Evolutionary conservation across 225 moss, liverwort and hornwort species (phyloP).

Genomic region (Pleurozium schreberi): DNA sequence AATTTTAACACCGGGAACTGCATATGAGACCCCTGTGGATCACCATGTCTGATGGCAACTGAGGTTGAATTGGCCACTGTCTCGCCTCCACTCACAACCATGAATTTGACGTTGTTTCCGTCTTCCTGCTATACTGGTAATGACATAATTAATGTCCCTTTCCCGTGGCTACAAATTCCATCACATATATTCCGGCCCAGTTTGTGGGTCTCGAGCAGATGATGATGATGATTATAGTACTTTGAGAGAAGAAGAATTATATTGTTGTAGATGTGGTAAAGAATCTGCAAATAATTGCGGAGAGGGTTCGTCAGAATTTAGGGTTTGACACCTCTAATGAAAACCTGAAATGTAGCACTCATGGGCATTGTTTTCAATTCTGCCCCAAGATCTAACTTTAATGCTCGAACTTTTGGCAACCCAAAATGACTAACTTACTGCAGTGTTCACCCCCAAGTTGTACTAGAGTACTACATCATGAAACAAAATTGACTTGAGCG

Average conservation of each 20-base stretch:
- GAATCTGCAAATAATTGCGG: too few species aligned
- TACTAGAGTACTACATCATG: background rate
- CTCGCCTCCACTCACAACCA: background rate
- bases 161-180: background rate
- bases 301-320: too few species aligned
- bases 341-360: background rate
- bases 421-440: too few species aligned
- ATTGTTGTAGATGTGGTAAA: background rate
- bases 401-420: background rate
- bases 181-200: too few species aligned
- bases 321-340: background rate
- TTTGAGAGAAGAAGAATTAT: background rate
- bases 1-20: too few species aligned
- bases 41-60: background rate
- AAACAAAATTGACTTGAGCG: background rate
- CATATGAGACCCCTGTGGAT: too few species aligned
- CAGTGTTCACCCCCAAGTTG: background rate
- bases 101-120: background rate
- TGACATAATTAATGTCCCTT: background rate
- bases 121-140: background rate
- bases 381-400: background rate
- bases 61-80: background rate
- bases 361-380: background rate
- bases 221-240: background rate
- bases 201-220: background rate